A percentile compares a stretch with the other conserved stretches of the same genome.
Evolutionary conservation across 176 grass and related monocot genomes (phyloP).

Genomic region (Tillandsia leiboldiana): DNA sequence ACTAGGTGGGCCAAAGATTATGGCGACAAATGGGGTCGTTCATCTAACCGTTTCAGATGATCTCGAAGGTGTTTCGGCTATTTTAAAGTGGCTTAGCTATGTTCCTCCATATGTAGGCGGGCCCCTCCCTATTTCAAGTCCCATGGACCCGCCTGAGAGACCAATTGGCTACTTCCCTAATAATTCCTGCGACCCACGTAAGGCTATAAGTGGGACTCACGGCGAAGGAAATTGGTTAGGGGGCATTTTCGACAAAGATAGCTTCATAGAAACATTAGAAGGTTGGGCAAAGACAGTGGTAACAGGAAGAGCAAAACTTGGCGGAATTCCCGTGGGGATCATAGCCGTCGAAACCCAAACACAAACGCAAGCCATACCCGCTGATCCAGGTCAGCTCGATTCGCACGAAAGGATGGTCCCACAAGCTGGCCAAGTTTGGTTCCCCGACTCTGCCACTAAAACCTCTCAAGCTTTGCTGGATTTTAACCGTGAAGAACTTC

Average conservation of each 20-base stretch:
- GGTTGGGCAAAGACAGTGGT: slow-evolving; percentile 99
- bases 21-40: slow-evolving; percentile 96
- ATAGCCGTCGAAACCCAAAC: slow-evolving; percentile 97
- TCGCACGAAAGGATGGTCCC: slow-evolving; percentile 83
- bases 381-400: slow-evolving; percentile 93
- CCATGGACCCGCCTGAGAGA: slow-evolving; percentile 87
- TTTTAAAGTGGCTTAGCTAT: slow-evolving; percentile 97
- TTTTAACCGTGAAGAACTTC: slow-evolving; percentile 89
- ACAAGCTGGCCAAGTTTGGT: slow-evolving; percentile 97
- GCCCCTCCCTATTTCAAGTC: slow-evolving; percentile 72
- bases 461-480: slow-evolving; percentile 89
- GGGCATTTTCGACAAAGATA: slow-evolving; percentile 92
- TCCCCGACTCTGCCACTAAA: slow-evolving; percentile 90
- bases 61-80: slow-evolving; percentile 92
- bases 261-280: slow-evolving; percentile 89
- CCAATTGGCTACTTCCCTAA: slow-evolving; percentile 67
- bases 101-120: slow-evolving; percentile 83
- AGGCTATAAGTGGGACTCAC: slow-evolving; percentile 68
- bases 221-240: slow-evolving; percentile 69
- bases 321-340: slow-evolving; percentile 89
- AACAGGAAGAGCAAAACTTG: slow-evolving; percentile 86
- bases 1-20: slow-evolving; percentile 96
- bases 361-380: slow-evolving; percentile 89
- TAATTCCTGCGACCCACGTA: slow-evolving; percentile 84
- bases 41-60: slow-evolving; percentile 96